Evolutionary conservation across 208 protist genomes (phyloP), one percentile per base, ranked within the genome.

Genomic region (Leishmania turanica): DNA sequence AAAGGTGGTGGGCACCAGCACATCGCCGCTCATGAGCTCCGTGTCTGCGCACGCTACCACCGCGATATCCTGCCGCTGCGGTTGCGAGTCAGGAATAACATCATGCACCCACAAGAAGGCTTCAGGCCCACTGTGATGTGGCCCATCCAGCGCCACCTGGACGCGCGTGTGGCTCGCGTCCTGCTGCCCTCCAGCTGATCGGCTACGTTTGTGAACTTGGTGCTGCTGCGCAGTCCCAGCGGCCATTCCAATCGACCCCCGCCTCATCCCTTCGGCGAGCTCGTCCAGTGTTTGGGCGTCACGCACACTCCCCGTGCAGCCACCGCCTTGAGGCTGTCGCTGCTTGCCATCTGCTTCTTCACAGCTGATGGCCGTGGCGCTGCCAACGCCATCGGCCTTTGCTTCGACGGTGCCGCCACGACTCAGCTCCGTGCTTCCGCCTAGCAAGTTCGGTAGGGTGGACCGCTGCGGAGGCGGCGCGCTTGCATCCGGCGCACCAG

Each of bases 371-470:
- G 47, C 15, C 5, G 9, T 53, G 70, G 27, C 40, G 70, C 5
- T 62, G 24, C 17, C n/a, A 17, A 31, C 51, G 19, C 34, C 34
- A 40, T 40, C 51, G 13, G 51, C 34, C 34, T 42, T n/a, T 45
- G 24, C 72, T 17, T 31, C 51, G 31, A n/a, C 34, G 51, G 31
- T 62, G 72, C 42, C 45, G 60, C 47, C 53, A 40, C 53, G n/a
- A 51, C 75, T 78, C 60, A 68, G 40, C 24, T 68, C 60, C 21
- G 75, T 70, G 37, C 75, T 78, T 60, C 75, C 75, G 49, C 75
- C 75, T 11, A 78, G 54, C 40, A 78, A 21, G 56, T 47, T 62
- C 34, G 72, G 72, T 47, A 76, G 17, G 11, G 17, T 27, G 19
- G 27, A 11, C 8, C 5, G 53, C 72, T 3, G 72, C 15, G 17